Evolutionary conservation across 1,139 yeast species (phyloP).

Genomic region (Taphrina pruni): DNA sequence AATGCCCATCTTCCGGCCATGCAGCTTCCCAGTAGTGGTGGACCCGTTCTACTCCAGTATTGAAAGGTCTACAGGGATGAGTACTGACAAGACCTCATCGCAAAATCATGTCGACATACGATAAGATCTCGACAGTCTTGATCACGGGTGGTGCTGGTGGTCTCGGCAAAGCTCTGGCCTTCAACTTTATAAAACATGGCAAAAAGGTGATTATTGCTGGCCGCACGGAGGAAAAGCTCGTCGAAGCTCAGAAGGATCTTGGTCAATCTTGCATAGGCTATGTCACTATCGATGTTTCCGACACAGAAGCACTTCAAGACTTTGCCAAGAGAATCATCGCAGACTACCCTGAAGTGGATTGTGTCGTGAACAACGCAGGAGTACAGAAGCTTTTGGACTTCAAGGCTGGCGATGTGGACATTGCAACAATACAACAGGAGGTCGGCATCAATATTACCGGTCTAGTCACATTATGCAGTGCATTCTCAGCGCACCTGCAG

Average conservation of each 20-base stretch:
- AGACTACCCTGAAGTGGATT: constrained; percentile 34
- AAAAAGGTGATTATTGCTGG: constrained; percentile 36
- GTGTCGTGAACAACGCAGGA: constrained; percentile 34
- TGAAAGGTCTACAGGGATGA: too few relatives aligned
- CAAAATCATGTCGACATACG: constrained; percentile 18
- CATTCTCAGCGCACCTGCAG: constrained; percentile 25
- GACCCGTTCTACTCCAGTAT: too few relatives aligned
- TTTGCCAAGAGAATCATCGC: constrained; percentile 10
- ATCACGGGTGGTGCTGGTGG: constrained; percentile 37
- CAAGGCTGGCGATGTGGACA: constrained; percentile 16
- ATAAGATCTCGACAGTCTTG: constrained; percentile 14
- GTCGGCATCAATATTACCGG: constrained; percentile 27
- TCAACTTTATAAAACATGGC: constrained; percentile 28
- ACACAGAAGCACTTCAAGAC: constrained; percentile 2
- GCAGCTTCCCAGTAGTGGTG: too few relatives aligned
- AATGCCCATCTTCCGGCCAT: too few relatives aligned
- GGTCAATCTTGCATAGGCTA: constrained; percentile 14
- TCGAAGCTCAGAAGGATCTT: constrained; percentile 27
- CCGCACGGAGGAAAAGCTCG: constrained; percentile 30
- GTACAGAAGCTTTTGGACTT: constrained; percentile 29
- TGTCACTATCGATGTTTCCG: constrained; percentile 19
- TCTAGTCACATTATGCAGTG: constrained; percentile 14
- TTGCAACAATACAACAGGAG: constrained; percentile 3
- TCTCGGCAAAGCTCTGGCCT: constrained; percentile 29
- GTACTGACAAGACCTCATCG: neutral